A percentile compares a stretch with the other conserved stretches of the same genome.
These are phyloP conservation scores for Trichosporon sp. DNA, from an alignment of 1,284 basidiomycete species.

Conservation along the genomic window DNA sequence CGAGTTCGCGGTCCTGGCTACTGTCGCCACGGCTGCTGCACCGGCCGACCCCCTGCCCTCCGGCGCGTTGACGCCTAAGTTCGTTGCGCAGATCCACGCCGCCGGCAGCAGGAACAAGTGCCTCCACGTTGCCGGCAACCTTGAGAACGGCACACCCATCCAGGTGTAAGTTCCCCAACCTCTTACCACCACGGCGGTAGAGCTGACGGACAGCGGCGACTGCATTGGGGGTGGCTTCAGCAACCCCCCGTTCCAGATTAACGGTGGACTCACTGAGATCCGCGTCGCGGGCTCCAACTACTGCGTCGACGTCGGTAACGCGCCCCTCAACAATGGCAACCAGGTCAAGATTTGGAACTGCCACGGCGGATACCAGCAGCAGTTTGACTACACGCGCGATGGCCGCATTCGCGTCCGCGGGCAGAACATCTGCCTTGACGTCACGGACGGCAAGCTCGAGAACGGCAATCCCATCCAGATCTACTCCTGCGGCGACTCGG, in stretches of 20 bases:
- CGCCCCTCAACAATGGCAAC: slow-evolving; percentile 5
- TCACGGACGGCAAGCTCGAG: slow-evolving; percentile 2
- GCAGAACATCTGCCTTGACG: slow-evolving; percentile 3
- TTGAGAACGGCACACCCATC: not conserved
- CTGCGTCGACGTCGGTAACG: slow-evolving; percentile 4
- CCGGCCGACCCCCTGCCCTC: not conserved
- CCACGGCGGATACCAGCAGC: slow-evolving; percentile 17
- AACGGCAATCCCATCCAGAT: slow-evolving; percentile 10
- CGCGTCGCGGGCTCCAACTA: slow-evolving; percentile 1
- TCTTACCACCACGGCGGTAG: not conserved
- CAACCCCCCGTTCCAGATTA: not conserved
- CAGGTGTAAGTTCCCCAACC: not conserved
- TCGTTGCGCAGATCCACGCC: slow-evolving; percentile 2
- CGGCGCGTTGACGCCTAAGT: not conserved
- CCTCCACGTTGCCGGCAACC: not conserved
- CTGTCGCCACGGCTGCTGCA: not conserved
- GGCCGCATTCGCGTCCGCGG: slow-evolving; percentile 1
- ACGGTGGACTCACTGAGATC: not conserved
- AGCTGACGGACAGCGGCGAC: not conserved
- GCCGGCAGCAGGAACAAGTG: not conserved
- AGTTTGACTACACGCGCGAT: slow-evolving; percentile 2
- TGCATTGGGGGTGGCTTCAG: not conserved
- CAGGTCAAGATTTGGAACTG: slow-evolving; percentile 12
- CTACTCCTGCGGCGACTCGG: slow-evolving; percentile 2
- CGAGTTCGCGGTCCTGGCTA: not conserved